These are phyloP conservation scores for Hericium erinaceus DNA, from an alignment of 768 basidiomycete genomes.

Conservation along the genomic window DNA sequence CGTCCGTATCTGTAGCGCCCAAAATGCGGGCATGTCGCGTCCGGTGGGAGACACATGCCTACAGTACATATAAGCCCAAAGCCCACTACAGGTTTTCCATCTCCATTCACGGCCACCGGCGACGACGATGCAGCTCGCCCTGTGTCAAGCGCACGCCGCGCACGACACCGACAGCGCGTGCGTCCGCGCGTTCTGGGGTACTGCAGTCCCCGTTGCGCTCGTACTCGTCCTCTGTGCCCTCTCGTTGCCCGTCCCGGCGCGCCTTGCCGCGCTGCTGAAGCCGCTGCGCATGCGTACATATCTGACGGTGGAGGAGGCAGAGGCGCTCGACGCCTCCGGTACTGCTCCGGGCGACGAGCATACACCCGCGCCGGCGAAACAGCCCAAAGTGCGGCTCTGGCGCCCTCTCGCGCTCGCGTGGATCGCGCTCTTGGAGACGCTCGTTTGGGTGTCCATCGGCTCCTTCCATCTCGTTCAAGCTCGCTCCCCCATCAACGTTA, in stretches of 20 bases:
- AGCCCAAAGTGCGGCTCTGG: constrained; percentile 39
- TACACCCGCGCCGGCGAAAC: background rate
- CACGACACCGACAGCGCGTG: constrained; percentile 21
- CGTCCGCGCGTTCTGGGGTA: constrained; percentile 41
- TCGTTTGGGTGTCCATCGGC: constrained; percentile 53
- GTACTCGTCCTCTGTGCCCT: constrained; percentile 33
- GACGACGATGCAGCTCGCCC: background rate
- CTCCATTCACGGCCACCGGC: background rate
- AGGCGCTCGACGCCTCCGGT: constrained; percentile 5
- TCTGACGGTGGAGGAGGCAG: constrained; percentile 29
- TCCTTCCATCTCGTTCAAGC: constrained; percentile 38
- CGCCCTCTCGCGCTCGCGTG: constrained; percentile 45
- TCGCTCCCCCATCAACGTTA: constrained; percentile 15
- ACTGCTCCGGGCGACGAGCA: background rate
- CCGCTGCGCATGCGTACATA: constrained; percentile 26
- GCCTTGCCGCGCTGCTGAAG: constrained; percentile 5
- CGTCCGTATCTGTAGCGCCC: too few relatives aligned
- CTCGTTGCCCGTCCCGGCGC: background rate
- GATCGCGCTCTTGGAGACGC: constrained; percentile 44
- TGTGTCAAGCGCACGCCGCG: background rate
- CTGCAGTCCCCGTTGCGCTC: constrained; percentile 36
- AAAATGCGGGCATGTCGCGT: too few relatives aligned
- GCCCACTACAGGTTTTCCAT: background rate
- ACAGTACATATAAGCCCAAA: background rate
- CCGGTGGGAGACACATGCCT: too few relatives aligned